Conservation (phyloP, 2,329 filamentous ascomycete species). For the Aureobasidium lini region DNA sequence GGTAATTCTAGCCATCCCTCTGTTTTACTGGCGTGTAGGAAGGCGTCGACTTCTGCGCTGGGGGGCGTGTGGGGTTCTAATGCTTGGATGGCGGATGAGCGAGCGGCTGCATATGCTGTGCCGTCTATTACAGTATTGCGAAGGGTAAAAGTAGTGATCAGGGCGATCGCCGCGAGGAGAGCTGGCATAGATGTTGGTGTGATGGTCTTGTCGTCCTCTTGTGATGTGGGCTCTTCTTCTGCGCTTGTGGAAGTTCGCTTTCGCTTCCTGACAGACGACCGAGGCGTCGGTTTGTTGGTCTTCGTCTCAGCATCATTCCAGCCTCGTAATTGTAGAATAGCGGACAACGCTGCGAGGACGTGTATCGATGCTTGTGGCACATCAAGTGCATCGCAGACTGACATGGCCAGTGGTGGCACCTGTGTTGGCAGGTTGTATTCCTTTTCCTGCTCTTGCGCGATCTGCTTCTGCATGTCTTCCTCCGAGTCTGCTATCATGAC, state of each 20-base stretch:
- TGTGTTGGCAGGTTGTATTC: neutral
- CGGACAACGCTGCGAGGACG: slow-evolving; percentile 18
- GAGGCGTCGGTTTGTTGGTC: neutral
- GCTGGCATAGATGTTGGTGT: slow-evolving; percentile 3
- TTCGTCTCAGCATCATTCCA: neutral
- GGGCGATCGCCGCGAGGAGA: slow-evolving; percentile 2
- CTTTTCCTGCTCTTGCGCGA: slow-evolving; percentile 1
- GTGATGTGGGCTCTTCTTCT: neutral
- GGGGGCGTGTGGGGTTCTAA: neutral
- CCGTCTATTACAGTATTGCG: neutral
- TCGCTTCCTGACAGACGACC: neutral
- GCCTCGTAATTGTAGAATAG: slow-evolving; percentile 15
- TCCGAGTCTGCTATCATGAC: neutral
- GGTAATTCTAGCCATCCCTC: slow-evolving; percentile 15
- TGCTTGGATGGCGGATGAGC: neutral
- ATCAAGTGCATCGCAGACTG: slow-evolving; percentile 35
- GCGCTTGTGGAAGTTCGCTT: slow-evolving; percentile 1
- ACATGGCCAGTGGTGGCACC: slow-evolving; percentile 40
- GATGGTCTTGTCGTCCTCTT: slow-evolving; percentile 15
- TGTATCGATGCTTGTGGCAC: slow-evolving; percentile 18
- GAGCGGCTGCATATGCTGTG: neutral
- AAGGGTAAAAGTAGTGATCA: slow-evolving; percentile 5
- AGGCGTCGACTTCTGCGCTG: slow-evolving; percentile 17
- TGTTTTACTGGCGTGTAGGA: slow-evolving; percentile 14
- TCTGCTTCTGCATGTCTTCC: neutral